Conservation (phyloP, 2,329 filamentous ascomycete genomes). For the Aspergillus versicolor region DNA sequence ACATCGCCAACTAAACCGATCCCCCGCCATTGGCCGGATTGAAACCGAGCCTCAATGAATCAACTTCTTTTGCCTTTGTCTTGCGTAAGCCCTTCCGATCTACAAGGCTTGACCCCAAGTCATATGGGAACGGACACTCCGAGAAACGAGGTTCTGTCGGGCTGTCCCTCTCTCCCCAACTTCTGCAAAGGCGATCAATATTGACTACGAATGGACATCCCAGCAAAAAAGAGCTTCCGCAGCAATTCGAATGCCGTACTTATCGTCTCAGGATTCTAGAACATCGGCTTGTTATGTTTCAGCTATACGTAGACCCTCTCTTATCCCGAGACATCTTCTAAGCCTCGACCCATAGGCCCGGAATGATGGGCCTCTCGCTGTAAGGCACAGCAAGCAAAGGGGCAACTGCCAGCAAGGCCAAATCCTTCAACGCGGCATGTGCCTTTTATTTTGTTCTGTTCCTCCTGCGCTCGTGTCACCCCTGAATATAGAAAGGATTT, state of each 20-base stretch:
- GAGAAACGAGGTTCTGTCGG: neutral
- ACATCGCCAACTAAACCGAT: neutral
- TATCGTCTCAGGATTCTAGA: neutral
- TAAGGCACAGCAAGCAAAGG: conserved; percentile 16
- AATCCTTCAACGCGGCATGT: neutral
- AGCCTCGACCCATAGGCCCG: conserved; percentile 4
- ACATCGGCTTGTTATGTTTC: conserved; percentile 6
- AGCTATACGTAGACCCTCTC: neutral
- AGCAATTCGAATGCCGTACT: neutral
- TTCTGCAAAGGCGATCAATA: neutral
- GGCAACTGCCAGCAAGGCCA: neutral
- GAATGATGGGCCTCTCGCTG: conserved; percentile 1
- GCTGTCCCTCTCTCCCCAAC: neutral
- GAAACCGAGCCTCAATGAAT: neutral
- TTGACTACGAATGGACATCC: too few relatives aligned
- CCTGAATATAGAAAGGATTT: neutral
- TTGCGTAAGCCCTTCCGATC: conserved; percentile 2
- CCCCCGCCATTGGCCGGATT: neutral
- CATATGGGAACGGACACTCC: neutral
- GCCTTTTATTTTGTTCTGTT: neutral
- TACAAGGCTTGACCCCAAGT: neutral
- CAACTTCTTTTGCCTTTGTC: neutral
- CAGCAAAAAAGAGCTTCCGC: too few relatives aligned
- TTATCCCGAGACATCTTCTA: conserved; percentile 13
- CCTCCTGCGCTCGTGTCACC: neutral